A percentile compares a stretch with the other conserved stretches of the same genome.
phyloP scores from a whole-genome alignment of 2,329 filamentous ascomycete genomes.

The Coniella lustricola region DNA sequence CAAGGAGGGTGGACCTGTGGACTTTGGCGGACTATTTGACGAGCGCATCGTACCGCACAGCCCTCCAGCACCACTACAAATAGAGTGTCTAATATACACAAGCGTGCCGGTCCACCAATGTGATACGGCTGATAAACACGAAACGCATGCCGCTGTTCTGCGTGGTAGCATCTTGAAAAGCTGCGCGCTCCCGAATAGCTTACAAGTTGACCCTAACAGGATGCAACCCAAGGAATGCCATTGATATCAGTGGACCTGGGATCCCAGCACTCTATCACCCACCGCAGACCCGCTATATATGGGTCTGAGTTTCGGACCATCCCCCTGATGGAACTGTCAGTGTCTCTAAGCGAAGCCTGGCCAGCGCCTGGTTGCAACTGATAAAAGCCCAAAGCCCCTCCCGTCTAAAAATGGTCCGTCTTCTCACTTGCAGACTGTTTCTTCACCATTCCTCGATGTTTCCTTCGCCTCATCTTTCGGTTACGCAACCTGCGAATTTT shows the following conservation, averaged over 20 bases:
- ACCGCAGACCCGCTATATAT: neutral
- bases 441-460: neutral
- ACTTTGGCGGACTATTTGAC: too few species aligned
- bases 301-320: slow-evolving; percentile 12
- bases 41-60: too few species aligned
- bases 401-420: slow-evolving; percentile 1
- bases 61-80: too few species aligned
- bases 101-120: too few species aligned
- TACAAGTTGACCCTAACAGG: too few species aligned
- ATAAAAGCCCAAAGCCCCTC: neutral
- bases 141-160: too few species aligned
- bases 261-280: slow-evolving; percentile 1
- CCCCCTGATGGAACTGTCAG: slow-evolving; percentile 2
- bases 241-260: slow-evolving; percentile 1
- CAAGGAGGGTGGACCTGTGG: too few species aligned
- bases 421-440: slow-evolving; percentile 7
- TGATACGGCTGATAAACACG: too few species aligned
- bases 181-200: too few species aligned
- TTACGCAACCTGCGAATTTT: neutral
- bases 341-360: slow-evolving; percentile 1
- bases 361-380: neutral
- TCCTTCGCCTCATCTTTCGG: neutral
- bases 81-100: too few species aligned
- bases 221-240: neutral
- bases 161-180: too few species aligned